Percentiles rank a stretch among this genome's conserved stretches.
Evolutionary conservation across 164 flowering plant species (phyloP).

Genomic region (Buxus sempervirens): DNA sequence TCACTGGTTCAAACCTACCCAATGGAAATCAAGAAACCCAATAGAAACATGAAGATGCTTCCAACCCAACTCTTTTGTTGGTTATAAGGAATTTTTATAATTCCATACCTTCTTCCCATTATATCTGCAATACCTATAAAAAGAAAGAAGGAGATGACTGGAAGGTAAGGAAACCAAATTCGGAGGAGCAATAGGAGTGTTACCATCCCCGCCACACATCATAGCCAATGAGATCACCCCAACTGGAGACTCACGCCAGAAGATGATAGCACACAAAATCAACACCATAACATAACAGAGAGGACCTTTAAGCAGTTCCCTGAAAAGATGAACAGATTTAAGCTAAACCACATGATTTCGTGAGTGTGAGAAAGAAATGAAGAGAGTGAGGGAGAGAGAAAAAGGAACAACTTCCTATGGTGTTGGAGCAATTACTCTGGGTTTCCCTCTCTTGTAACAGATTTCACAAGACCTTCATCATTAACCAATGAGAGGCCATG

Average conservation of each 20-base stretch:
- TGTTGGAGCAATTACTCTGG: slow-evolving; percentile 54
- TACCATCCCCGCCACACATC: slow-evolving; percentile 99
- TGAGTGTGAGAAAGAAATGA: neutral
- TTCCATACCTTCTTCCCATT: slow-evolving; percentile 80
- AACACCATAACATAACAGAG: slow-evolving; percentile 72
- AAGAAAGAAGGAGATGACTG: neutral
- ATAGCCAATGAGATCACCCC: slow-evolving; percentile 74
- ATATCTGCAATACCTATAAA: slow-evolving; percentile 87
- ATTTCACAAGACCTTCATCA: slow-evolving; percentile 73
- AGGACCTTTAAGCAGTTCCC: slow-evolving; percentile 93
- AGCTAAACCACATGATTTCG: slow-evolving; percentile 2
- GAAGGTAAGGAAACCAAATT: neutral
- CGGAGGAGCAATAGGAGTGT: slow-evolving; percentile 3
- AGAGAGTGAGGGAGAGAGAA: neutral
- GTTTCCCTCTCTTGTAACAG: slow-evolving; percentile 87
- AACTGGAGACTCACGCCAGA: slow-evolving; percentile 93
- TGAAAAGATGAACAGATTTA: slow-evolving; percentile 24
- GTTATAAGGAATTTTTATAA: slow-evolving; percentile 68
- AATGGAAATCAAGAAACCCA: slow-evolving; percentile 62
- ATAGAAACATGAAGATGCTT: slow-evolving; percentile 76
- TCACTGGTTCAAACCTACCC: slow-evolving; percentile 40
- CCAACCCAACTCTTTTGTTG: slow-evolving; percentile 83
- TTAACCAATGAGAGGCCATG: slow-evolving; percentile 62
- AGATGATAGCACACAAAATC: slow-evolving; percentile 48
- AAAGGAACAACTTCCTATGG: neutral